These are phyloP conservation scores for Ustilago bromivora DNA, from an alignment of 1,284 basidiomycete species.

Conservation along the genomic window DNA sequence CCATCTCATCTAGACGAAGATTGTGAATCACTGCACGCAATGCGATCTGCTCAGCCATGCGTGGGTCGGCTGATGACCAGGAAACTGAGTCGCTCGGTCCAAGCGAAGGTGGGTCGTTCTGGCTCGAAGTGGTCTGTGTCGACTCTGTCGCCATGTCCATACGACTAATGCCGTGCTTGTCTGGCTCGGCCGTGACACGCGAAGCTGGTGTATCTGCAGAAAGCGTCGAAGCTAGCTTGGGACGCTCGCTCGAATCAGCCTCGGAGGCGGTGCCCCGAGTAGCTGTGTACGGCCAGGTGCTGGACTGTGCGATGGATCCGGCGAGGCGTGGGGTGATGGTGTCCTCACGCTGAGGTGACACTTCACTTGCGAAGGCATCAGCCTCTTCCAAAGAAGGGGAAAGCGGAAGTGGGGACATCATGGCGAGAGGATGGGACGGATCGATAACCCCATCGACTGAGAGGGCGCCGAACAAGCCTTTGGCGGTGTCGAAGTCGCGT, in stretches of 20 bases:
- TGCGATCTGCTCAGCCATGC: conserved; percentile 71
- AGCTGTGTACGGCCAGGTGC: conserved; percentile 46
- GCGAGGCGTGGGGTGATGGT: conserved; percentile 37
- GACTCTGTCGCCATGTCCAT: conserved; percentile 46
- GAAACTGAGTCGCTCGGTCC: conserved; percentile 54
- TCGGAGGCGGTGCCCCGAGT: conserved; percentile 11
- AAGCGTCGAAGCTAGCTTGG: conserved; percentile 20
- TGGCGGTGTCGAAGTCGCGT: conserved; percentile 36
- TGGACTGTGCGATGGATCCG: conserved; percentile 35
- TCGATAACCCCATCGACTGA: conserved; percentile 17
- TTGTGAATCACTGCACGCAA: conserved; percentile 62
- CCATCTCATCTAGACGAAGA: conserved; percentile 59
- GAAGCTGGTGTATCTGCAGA: conserved; percentile 11
- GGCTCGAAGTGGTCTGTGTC: conserved; percentile 25
- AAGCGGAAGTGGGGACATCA: conserved; percentile 47
- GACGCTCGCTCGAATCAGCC: conserved; percentile 11
- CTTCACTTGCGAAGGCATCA: neutral
- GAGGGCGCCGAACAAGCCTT: conserved; percentile 16
- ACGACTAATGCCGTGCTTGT: conserved; percentile 48
- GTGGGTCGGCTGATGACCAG: conserved; percentile 54
- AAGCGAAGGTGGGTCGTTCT: conserved; percentile 37
- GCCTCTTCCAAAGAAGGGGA: conserved; percentile 30
- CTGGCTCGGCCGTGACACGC: conserved; percentile 29
- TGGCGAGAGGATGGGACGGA: conserved; percentile 6
- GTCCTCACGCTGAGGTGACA: conserved; percentile 26